These are phyloP conservation scores for Russula virescens DNA, from an alignment of 768 basidiomycete genomes.

Conservation along the genomic window DNA sequence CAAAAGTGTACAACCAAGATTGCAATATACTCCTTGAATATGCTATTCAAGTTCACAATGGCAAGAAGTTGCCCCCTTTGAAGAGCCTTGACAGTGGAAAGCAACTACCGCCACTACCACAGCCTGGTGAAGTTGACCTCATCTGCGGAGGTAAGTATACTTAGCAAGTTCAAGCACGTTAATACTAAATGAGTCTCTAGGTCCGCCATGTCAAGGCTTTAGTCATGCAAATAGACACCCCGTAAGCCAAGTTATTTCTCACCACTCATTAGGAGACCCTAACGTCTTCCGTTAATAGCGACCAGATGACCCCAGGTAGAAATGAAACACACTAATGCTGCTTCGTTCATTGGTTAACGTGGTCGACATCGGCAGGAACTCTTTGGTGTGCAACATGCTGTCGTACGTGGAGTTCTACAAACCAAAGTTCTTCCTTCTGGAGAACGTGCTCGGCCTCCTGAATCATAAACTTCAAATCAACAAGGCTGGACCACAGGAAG, in stretches of 20 bases:
- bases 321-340: background rate
- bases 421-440: constrained; percentile 59
- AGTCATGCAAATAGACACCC: constrained; percentile 57
- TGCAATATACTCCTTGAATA: constrained; percentile 54
- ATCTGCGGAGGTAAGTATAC: constrained; percentile 61
- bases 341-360: background rate
- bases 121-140: constrained; percentile 56
- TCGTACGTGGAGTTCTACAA: constrained; percentile 61
- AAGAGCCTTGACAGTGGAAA: constrained; percentile 36
- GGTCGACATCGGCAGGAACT: constrained; percentile 38
- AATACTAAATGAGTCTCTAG: constrained; percentile 31
- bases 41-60: constrained; percentile 44
- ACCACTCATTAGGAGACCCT: background rate
- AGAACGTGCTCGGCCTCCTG: constrained; percentile 66
- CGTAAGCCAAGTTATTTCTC: constrained; percentile 32
- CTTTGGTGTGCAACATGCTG: constrained; percentile 64
- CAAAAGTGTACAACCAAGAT: constrained; percentile 60
- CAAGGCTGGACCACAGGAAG: constrained; percentile 31
- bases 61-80: constrained; percentile 37
- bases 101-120: constrained; percentile 44
- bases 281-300: constrained; percentile 33
- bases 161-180: background rate
- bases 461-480: constrained; percentile 42
- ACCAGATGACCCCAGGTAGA: constrained; percentile 55
- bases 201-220: constrained; percentile 75